phyloP scores from a whole-genome alignment of 1,139 yeast species.

The Wickerhamomyces sp. region DNA sequence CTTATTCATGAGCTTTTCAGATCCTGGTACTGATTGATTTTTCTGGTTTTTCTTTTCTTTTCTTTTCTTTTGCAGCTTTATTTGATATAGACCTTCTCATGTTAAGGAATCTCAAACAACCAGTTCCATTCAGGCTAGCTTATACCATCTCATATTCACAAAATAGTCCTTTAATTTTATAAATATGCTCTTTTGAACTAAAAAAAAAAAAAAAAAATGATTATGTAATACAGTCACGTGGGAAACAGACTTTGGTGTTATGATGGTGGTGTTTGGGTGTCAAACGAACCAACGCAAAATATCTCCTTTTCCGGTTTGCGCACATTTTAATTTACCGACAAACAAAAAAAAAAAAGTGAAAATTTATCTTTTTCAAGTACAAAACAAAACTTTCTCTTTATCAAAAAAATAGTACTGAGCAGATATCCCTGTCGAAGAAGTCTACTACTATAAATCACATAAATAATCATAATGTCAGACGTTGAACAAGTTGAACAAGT shows the following conservation, averaged over 20 bases:
- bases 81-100: too few relatives aligned
- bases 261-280: slow-evolving; percentile 5
- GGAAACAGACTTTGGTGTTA: not conserved
- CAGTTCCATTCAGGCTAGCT: too few relatives aligned
- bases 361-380: not conserved
- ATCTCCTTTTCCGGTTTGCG: slow-evolving; percentile 1
- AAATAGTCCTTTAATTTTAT: too few relatives aligned
- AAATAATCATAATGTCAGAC: slow-evolving; percentile 63
- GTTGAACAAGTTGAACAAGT: slow-evolving; percentile 75
- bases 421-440: slow-evolving; percentile 83
- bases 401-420: slow-evolving; percentile 56
- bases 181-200: too few relatives aligned
- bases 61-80: too few relatives aligned
- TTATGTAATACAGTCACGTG: too few relatives aligned
- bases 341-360: not conserved
- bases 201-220: too few relatives aligned
- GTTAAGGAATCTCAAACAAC: too few relatives aligned
- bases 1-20: too few relatives aligned
- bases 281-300: slow-evolving; percentile 5
- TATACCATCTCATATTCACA: too few relatives aligned
- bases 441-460: slow-evolving; percentile 33
- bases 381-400: slow-evolving; percentile 10
- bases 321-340: not conserved
- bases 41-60: too few relatives aligned
- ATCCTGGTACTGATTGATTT: too few relatives aligned